Evolutionary conservation across 495 filamentous ascomycete species (phyloP), one percentile per base, ranked within the genome.

Genomic region (Aspergillus conjunctus): DNA sequence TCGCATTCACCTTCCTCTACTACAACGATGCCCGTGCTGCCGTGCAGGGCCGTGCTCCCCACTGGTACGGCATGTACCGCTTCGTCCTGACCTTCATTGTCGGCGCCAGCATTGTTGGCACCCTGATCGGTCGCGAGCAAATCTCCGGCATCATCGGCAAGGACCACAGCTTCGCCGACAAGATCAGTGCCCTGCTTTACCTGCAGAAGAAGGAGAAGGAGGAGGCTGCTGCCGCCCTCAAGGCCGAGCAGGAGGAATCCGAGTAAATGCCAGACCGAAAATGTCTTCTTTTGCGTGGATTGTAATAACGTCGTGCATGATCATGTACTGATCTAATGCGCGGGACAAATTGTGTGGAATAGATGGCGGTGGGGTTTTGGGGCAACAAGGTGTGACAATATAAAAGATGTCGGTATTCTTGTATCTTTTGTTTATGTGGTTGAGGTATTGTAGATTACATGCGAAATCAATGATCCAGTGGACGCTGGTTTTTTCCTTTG

Each of bases 81-180:
- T 98, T 97, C 73, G 89, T 97, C 11, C 82, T 98, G 71, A 98
- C 94, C 17, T 95, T 95, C 72, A 76, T 98, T 32, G 94, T 98
- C 56, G 95, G 94, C 46, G 83, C 83, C 48, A 89, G 88, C 65
- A 93, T 98, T 65, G 83, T 95, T n/a, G 78, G 91, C 61, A 93
- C 85, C 62, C 80, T 98, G 68, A 82, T 98, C 65, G 93, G 91
- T 39, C 84, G 94, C 59, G 90, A 93, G 66, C 87, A 93, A 73
- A 89, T 98, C 68, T 85, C 85, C 54, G 83, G 88, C 59, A 76
- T 73, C 43, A 66, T 86, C 51, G 39, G 66, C 17, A 73, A 75
- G 73, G 58, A 54, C 30, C 77, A 80, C 76, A 78, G 61, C 61
- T 72, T 80, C 67, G 67, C 79, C n/a, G 82, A 87, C 65, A 85